Percentiles rank a stretch among this genome's conserved stretches.
Evolutionary conservation across 108 stramenopile species (phyloP).

Genomic region (Mayamaea pseudoterrestris): DNA sequence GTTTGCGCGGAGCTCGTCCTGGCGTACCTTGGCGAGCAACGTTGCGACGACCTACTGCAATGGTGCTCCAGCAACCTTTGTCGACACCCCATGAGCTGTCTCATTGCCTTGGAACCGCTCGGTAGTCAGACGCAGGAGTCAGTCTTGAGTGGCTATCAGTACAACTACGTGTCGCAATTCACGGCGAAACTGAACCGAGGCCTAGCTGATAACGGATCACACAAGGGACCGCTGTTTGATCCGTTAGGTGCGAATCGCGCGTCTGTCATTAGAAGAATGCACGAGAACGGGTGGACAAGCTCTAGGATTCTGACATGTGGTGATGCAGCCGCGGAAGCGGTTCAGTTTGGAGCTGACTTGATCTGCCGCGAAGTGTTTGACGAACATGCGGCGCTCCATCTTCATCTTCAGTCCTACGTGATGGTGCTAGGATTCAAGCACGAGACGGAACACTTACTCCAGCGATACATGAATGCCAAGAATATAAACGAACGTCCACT

Average conservation of each 20-base stretch:
- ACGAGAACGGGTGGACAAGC: background rate
- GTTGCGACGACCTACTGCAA: slow-evolving; percentile 15
- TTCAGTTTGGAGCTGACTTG: slow-evolving; percentile 1
- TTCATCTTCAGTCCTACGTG: slow-evolving; percentile 55
- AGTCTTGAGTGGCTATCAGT: slow-evolving; percentile 34
- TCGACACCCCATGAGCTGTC: slow-evolving; percentile 12
- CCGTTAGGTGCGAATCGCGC: background rate
- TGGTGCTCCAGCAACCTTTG: slow-evolving; percentile 15
- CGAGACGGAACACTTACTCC: background rate
- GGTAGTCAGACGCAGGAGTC: slow-evolving; percentile 6
- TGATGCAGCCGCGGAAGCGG: slow-evolving; percentile 1
- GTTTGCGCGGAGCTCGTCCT: slow-evolving; percentile 63
- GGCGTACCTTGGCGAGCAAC: slow-evolving; percentile 34
- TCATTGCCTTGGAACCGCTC: slow-evolving; percentile 46
- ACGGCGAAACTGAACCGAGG: slow-evolving; percentile 41
- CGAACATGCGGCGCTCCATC: slow-evolving; percentile 52
- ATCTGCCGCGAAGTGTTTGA: slow-evolving; percentile 48
- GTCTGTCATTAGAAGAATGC: background rate
- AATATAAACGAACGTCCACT: no score
- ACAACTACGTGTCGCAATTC: slow-evolving; percentile 38
- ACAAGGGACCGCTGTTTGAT: background rate
- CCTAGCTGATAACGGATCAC: slow-evolving; percentile 2
- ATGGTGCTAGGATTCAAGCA: slow-evolving; percentile 18
- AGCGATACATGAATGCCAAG: background rate
- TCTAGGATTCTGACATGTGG: background rate